Conservation (phyloP, 768 basidiomycete species). For the Leccinum barrowsii region DNA sequence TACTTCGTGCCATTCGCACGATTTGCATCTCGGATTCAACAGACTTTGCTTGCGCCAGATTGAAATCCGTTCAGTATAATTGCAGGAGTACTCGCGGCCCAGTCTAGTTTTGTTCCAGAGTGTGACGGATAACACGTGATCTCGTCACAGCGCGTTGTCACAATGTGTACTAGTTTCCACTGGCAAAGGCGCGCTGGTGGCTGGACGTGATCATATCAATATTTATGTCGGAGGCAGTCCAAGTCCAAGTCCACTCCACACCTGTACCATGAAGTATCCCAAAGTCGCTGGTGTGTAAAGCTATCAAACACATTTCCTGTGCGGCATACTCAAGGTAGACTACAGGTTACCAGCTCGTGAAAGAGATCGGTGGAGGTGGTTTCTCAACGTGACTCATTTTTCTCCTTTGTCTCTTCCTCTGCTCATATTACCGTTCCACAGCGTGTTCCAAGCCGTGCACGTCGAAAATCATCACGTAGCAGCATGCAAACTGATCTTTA, state of each 20-base stretch:
- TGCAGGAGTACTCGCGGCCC: no score
- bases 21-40: no score
- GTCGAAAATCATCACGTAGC: slow-evolving; percentile 61
- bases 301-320: not conserved
- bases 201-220: slow-evolving; percentile 1
- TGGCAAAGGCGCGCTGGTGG: not conserved
- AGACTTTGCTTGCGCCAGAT: no score
- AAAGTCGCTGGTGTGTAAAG: slow-evolving; percentile 27
- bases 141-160: slow-evolving; percentile 27
- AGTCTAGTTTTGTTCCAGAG: not conserved
- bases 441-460: slow-evolving; percentile 83
- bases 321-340: not conserved
- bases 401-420: not conserved
- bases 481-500: slow-evolving; percentile 79
- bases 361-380: slow-evolving; percentile 83
- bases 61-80: no score
- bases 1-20: no score
- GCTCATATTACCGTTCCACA: slow-evolving; percentile 26
- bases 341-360: slow-evolving; percentile 64
- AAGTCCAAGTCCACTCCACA: not conserved
- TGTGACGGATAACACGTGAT: slow-evolving; percentile 12
- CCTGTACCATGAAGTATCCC: slow-evolving; percentile 30
- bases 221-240: slow-evolving; percentile 2
- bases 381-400: slow-evolving; percentile 63
- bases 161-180: slow-evolving; percentile 6